Percentiles rank a stretch among this genome's conserved stretches.
Conservation (phyloP, 495 filamentous ascomycete genomes). For the Penicillium riverlandense region DNA sequence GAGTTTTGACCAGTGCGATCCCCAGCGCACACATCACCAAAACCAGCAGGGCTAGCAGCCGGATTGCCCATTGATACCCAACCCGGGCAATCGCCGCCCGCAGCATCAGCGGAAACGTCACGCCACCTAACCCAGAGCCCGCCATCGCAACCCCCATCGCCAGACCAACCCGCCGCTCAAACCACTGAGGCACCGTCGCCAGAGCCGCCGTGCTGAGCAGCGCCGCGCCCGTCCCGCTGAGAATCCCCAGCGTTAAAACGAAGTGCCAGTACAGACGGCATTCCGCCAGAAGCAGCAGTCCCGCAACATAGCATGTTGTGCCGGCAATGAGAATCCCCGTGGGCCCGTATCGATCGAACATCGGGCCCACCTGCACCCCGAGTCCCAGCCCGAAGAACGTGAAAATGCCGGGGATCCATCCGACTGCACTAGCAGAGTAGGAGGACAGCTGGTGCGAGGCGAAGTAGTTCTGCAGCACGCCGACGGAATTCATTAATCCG, state of each 20-base stretch:
- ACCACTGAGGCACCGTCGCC: slow-evolving; percentile 34
- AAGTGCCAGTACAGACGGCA: slow-evolving; percentile 59
- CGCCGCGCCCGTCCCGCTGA: slow-evolving; percentile 50
- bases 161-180: slow-evolving; percentile 27
- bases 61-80: slow-evolving; percentile 55
- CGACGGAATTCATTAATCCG: slow-evolving; percentile 55
- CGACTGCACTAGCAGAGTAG: slow-evolving; percentile 50
- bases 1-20: slow-evolving; percentile 30
- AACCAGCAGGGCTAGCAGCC: slow-evolving; percentile 52
- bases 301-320: slow-evolving; percentile 40
- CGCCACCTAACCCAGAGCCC: slow-evolving; percentile 43
- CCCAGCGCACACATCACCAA: slow-evolving; percentile 41
- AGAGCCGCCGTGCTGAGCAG: slow-evolving; percentile 48
- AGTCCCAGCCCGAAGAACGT: slow-evolving; percentile 55
- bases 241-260: slow-evolving; percentile 52
- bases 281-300: slow-evolving; percentile 46
- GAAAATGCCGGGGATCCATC: slow-evolving; percentile 60
- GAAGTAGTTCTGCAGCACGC: slow-evolving; percentile 58
- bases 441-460: slow-evolving; percentile 47
- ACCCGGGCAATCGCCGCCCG: slow-evolving; percentile 41
- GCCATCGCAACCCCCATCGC: slow-evolving; percentile 34
- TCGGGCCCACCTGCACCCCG: slow-evolving; percentile 57
- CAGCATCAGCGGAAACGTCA: slow-evolving; percentile 54
- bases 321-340: slow-evolving; percentile 46
- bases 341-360: slow-evolving; percentile 58